Percentiles rank a stretch among this genome's conserved stretches.
Conservation (phyloP, 2,329 filamentous ascomycete genomes). For the Parafenestella ontariensis region DNA sequence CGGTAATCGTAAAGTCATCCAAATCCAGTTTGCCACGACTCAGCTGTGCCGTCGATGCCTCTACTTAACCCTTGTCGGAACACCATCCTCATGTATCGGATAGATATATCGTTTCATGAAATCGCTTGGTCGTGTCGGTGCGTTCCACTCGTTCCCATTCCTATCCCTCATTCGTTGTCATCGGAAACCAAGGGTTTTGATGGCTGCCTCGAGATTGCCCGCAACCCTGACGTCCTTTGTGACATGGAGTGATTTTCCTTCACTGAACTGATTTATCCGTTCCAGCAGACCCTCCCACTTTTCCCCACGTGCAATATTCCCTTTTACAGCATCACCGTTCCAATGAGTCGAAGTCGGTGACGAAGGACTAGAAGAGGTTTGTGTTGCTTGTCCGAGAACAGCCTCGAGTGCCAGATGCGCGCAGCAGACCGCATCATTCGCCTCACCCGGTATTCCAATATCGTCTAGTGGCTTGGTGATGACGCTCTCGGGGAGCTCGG, state of each 20-base stretch:
- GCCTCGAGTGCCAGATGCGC: slow-evolving; percentile 69
- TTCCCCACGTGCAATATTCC: slow-evolving; percentile 17
- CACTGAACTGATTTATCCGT: slow-evolving; percentile 18
- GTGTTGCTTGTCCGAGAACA: slow-evolving; percentile 18
- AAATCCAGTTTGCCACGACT: background rate
- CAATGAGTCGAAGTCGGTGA: background rate
- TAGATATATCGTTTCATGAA: background rate
- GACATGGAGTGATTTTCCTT: slow-evolving; percentile 9
- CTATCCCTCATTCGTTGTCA: background rate
- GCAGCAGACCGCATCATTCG: slow-evolving; percentile 67
- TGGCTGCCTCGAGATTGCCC: slow-evolving; percentile 5
- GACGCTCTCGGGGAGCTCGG: slow-evolving; percentile 55
- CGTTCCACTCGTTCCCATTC: background rate
- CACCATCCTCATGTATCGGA: background rate
- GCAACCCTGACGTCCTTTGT: slow-evolving; percentile 10
- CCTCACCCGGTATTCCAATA: slow-evolving; percentile 63
- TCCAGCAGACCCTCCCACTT: slow-evolving; percentile 20
- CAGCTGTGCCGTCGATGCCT: background rate
- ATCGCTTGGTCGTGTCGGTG: background rate
- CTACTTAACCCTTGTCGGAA: background rate
- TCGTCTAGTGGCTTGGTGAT: slow-evolving; percentile 63
- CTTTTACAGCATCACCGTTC: slow-evolving; percentile 7
- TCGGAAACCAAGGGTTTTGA: slow-evolving; percentile 2
- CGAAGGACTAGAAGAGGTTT: background rate
- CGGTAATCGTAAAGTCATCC: background rate